Evolutionary conservation across 1,284 basidiomycete species (phyloP), one percentile per base, ranked within the genome.

Genomic region (Amylostereum chailletii): DNA sequence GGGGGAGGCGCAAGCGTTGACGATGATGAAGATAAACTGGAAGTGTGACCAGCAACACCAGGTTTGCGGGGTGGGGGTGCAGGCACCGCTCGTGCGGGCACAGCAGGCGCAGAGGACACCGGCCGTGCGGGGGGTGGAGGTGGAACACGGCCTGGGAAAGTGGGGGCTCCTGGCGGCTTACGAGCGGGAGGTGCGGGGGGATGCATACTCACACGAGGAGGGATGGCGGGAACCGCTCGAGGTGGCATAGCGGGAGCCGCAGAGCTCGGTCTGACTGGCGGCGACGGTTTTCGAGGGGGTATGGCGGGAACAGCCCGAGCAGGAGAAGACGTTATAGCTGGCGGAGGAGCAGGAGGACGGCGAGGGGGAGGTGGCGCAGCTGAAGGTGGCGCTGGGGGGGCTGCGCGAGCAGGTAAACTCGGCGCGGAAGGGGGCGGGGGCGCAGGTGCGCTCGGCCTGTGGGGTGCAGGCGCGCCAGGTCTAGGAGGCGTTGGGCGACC

Each of bases 111-210:
- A 6, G 68, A 64, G 34, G 67, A 67, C 39, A 65, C 48, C 53
- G 53, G 54, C 10, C 55, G 49, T 7, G 57, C 33, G 37, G 59
- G 60, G 30, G 63, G 57, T 26, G 60, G 55, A 2, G 58, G 55
- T 31, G 58, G 45, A 5, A 53, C 53, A n/a, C 61, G 58, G 34
- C 61, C 55, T 5, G 63, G 63, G 5, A 61, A 50, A 7, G 60
- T 53, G 8, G 63, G 61, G 29, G 64, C 45, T 2, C 55, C 50
- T 43, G 65, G 58, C 1, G 67, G 62, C 51, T 67, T 67, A 54
- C 69, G 59, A 27, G 42, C 40, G 8, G 72, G 73, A 42, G 65
- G 61, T 34, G 62, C 54, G 19, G 69, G 66, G 3, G 55, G 47
- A 54, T 50, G 50, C 48, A 50, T 46, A 7, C 57, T 57, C 40